phyloP scores from a whole-genome alignment of 75 land plant genomes.

The Cunninghamia lanceolata region DNA sequence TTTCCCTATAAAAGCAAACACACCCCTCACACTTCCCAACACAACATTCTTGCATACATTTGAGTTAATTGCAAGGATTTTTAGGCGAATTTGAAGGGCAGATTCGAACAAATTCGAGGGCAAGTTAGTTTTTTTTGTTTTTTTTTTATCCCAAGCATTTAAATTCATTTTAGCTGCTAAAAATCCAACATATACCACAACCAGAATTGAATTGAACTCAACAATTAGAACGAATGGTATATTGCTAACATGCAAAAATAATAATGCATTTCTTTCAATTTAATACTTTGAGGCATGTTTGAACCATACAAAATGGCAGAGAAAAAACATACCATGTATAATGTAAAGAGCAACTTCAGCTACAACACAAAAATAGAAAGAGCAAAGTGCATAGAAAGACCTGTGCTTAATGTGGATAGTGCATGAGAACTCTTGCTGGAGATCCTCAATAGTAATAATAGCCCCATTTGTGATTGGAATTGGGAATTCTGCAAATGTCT shows the following conservation, averaged over 20 bases:
- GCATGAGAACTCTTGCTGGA: constrained; percentile 89
- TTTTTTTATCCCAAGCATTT: no score
- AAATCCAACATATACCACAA: no score
- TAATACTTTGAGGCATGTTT: no score
- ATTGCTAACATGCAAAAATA: background rate
- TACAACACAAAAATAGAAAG: background rate
- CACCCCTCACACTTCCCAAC: no score
- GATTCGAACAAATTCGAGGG: no score
- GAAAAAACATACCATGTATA: background rate
- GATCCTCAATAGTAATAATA: constrained; percentile 78
- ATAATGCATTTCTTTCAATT: no score
- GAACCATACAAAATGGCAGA: background rate
- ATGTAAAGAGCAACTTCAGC: background rate
- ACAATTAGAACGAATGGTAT: background rate
- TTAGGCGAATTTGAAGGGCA: no score
- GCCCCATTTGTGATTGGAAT: constrained; percentile 71
- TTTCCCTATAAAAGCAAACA: no score
- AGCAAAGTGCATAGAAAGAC: constrained; percentile 30
- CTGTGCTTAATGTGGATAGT: constrained; percentile 90
- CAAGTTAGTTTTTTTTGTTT: no score
- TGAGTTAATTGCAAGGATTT: no score
- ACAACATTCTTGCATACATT: no score
- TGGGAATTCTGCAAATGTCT: constrained; percentile 82
- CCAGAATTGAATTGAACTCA: background rate
- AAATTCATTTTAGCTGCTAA: no score